Evolutionary conservation across 2,329 filamentous ascomycete species (phyloP).

Genomic region (Beauveria medogensis): DNA sequence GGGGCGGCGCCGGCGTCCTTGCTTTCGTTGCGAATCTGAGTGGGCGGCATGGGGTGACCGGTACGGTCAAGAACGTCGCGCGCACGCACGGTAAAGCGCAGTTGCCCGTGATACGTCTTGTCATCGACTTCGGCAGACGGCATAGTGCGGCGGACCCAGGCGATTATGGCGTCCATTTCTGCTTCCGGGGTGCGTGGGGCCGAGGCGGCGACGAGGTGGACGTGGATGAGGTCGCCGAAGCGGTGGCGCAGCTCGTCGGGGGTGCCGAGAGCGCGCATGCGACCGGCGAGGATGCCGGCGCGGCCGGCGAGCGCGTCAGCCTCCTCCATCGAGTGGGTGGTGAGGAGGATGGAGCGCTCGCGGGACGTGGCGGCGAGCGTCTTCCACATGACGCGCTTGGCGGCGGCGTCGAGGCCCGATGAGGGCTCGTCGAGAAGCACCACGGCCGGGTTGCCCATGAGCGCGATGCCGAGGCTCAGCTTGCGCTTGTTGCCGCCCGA

Average conservation of each 20-base stretch:
- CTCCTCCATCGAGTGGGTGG: slow-evolving; percentile 93
- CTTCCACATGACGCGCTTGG: slow-evolving; percentile 89
- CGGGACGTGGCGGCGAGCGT: slow-evolving; percentile 66
- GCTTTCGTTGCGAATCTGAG: neutral
- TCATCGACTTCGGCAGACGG: slow-evolving; percentile 60
- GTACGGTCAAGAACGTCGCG: slow-evolving; percentile 14
- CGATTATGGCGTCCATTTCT: slow-evolving; percentile 58
- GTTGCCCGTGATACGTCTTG: slow-evolving; percentile 74
- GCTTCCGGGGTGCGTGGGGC: slow-evolving; percentile 64
- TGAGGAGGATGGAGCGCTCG: slow-evolving; percentile 77
- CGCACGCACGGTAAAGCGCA: slow-evolving; percentile 71
- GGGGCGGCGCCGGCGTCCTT: slow-evolving; percentile 22
- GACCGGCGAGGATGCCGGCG: slow-evolving; percentile 76
- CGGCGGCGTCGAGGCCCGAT: slow-evolving; percentile 81
- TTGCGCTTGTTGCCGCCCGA: slow-evolving; percentile 95
- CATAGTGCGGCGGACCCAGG: slow-evolving; percentile 57
- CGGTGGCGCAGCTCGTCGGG: slow-evolving; percentile 62
- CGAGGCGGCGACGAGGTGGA: slow-evolving; percentile 69
- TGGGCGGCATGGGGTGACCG: neutral
- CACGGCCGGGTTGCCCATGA: slow-evolving; percentile 87
- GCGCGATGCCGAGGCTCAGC: slow-evolving; percentile 75
- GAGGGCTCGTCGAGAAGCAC: slow-evolving; percentile 84
- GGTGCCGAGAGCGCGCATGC: slow-evolving; percentile 79
- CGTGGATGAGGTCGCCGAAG: slow-evolving; percentile 71
- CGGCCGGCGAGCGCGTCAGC: slow-evolving; percentile 79